A percentile compares a stretch with the other conserved stretches of the same genome.
Conservation (phyloP, 148 eudicot genomes). For the Spergularia bocconei region DNA sequence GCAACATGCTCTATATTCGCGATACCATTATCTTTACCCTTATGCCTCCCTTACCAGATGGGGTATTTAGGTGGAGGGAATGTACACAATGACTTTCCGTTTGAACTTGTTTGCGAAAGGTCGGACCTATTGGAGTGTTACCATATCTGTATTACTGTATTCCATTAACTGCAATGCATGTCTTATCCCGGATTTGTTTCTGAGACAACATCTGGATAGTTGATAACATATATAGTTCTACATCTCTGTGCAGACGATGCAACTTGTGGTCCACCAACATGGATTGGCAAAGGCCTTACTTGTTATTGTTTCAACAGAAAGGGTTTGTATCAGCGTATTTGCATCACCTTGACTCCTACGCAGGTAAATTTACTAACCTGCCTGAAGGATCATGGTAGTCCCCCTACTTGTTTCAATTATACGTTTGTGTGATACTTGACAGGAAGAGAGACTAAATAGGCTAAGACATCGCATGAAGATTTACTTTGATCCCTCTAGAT, state of each 20-base stretch:
- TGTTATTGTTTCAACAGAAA: slow-evolving; percentile 74
- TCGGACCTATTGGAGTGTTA: neutral
- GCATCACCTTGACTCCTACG: slow-evolving; percentile 55
- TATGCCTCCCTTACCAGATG: too few species aligned
- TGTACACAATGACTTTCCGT: too few species aligned
- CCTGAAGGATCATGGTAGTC: neutral
- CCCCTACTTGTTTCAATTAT: slow-evolving; percentile 1
- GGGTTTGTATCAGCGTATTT: slow-evolving; percentile 50
- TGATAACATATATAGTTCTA: neutral
- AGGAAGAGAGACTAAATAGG: slow-evolving; percentile 75
- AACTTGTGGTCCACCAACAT: slow-evolving; percentile 47
- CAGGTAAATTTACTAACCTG: slow-evolving; percentile 42
- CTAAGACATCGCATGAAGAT: slow-evolving; percentile 66
- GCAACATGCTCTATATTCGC: too few species aligned
- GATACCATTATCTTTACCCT: too few species aligned
- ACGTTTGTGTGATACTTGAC: slow-evolving; percentile 22
- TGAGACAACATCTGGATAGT: neutral
- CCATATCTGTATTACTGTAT: neutral
- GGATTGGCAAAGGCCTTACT: slow-evolving; percentile 70
- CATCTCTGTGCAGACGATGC: slow-evolving; percentile 52
- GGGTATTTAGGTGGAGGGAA: too few species aligned
- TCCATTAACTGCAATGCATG: neutral
- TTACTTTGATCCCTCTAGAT: slow-evolving; percentile 58
- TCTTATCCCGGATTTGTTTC: neutral
- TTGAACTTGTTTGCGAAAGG: neutral